A percentile compares a stretch with the other conserved stretches of the same genome.
Conservation (phyloP, 1,284 basidiomycete species). For the Malassezia nana region DNA sequence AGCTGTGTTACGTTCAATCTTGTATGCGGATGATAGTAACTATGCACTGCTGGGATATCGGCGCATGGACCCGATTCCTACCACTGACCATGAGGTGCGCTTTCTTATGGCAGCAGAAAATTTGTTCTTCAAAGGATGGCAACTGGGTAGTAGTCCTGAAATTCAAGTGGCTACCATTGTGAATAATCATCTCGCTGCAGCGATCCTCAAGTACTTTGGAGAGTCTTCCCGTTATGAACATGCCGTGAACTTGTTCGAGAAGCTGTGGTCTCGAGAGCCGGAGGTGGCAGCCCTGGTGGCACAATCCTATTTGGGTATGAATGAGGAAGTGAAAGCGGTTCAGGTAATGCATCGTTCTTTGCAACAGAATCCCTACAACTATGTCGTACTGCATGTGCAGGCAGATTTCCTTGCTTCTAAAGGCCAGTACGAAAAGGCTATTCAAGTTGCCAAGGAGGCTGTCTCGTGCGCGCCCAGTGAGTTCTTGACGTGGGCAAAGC, state of each 20-base stretch:
- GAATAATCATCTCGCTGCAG: constrained; percentile 88
- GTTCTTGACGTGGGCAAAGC: constrained; percentile 96
- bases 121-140: constrained; percentile 91
- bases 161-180: constrained; percentile 97
- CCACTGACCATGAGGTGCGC: constrained; percentile 73
- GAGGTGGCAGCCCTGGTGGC: constrained; percentile 83
- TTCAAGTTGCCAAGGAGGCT: constrained; percentile 78
- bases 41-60: constrained; percentile 87
- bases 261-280: constrained; percentile 70
- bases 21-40: constrained; percentile 88
- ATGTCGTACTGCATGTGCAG: constrained; percentile 85
- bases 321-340: constrained; percentile 90
- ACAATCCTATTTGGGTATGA: constrained; percentile 89
- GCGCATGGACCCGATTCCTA: constrained; percentile 86
- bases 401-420: constrained; percentile 85
- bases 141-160: constrained; percentile 93
- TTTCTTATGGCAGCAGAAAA: constrained; percentile 85
- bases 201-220: constrained; percentile 92
- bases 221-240: constrained; percentile 74
- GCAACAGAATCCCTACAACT: constrained; percentile 74
- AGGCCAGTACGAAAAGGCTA: constrained; percentile 64
- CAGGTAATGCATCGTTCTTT: constrained; percentile 82
- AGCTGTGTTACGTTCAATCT: constrained; percentile 75
- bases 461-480: constrained; percentile 96
- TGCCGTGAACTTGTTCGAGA: constrained; percentile 89